Evolutionary conservation across 306 rosid genomes (phyloP).

Genomic region (Malus orientalis): DNA sequence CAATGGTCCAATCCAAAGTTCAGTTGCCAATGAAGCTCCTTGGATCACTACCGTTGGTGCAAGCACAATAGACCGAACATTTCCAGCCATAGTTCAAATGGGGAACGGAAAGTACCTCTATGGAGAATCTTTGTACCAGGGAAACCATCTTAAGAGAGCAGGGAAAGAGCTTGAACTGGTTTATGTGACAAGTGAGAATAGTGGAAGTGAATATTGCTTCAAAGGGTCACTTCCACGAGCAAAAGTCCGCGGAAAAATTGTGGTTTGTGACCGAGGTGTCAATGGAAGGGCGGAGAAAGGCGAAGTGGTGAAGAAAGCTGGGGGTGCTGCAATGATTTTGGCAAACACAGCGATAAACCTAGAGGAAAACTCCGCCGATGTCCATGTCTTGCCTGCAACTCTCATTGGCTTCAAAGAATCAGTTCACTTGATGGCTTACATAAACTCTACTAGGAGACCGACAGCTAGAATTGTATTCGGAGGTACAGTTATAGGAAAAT

Average conservation of each 20-base stretch:
- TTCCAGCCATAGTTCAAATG: slow-evolving; percentile 63
- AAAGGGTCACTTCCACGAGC: slow-evolving; percentile 70
- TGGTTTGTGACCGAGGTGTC: slow-evolving; percentile 80
- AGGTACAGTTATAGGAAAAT: slow-evolving; percentile 67
- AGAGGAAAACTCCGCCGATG: slow-evolving; percentile 88
- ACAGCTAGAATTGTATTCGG: slow-evolving; percentile 55
- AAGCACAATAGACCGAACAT: slow-evolving; percentile 68
- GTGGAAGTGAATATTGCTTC: slow-evolving; percentile 61
- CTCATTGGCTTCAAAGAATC: slow-evolving; percentile 80
- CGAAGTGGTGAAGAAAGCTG: slow-evolving; percentile 77
- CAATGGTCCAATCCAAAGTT: slow-evolving; percentile 68
- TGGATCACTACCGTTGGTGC: slow-evolving; percentile 89
- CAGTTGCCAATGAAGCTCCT: slow-evolving; percentile 91
- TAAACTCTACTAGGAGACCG: slow-evolving; percentile 57
- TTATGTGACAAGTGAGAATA: slow-evolving; percentile 37
- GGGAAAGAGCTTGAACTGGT: slow-evolving; percentile 50
- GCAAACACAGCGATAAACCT: slow-evolving; percentile 71
- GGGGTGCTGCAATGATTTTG: slow-evolving; percentile 81
- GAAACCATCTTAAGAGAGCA: slow-evolving; percentile 18
- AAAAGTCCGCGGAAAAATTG: slow-evolving; percentile 66
- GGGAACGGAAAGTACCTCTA: slow-evolving; percentile 53
- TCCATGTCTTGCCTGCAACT: slow-evolving; percentile 87
- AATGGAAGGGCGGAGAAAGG: slow-evolving; percentile 93
- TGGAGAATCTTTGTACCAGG: slow-evolving; percentile 75
- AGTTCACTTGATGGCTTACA: slow-evolving; percentile 48